A percentile compares a stretch with the other conserved stretches of the same genome.
Conservation (phyloP, 2,329 filamentous ascomycete genomes). For the Trichoderma brevicompactum region DNA sequence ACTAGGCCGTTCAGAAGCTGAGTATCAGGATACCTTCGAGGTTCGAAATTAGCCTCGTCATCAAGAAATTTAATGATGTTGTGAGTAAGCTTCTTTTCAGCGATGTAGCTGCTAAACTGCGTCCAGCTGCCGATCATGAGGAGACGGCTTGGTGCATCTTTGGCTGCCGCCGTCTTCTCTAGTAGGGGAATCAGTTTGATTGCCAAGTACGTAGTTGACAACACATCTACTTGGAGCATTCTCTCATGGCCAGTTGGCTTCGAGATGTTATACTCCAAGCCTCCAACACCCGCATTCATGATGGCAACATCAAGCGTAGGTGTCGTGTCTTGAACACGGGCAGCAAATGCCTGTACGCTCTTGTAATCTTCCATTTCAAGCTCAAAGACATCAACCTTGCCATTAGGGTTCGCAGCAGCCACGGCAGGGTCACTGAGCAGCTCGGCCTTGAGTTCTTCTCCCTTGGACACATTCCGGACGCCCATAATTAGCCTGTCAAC, state of each 20-base stretch:
- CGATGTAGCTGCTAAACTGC: not conserved
- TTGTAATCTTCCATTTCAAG: slow-evolving; percentile 14
- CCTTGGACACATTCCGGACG: not conserved
- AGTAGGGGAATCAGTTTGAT: slow-evolving; percentile 2
- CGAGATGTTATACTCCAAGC: not conserved
- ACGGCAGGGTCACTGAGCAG: not conserved
- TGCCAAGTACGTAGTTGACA: not conserved
- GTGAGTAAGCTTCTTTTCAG: slow-evolving; percentile 3
- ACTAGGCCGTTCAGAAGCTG: slow-evolving; percentile 4
- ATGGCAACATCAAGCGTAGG: not conserved
- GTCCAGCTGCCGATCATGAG: slow-evolving; percentile 8
- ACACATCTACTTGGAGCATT: not conserved
- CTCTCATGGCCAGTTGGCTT: not conserved
- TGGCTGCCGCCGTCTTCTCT: not conserved
- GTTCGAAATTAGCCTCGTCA: not conserved
- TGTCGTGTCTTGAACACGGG: not conserved
- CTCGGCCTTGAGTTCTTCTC: not conserved
- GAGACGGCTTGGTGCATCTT: not conserved
- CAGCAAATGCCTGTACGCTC: not conserved
- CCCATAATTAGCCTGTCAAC: slow-evolving; percentile 14
- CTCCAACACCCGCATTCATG: slow-evolving; percentile 6
- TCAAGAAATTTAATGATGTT: not conserved
- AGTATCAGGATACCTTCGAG: not conserved
- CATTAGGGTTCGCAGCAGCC: not conserved
- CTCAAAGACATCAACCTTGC: not conserved